phyloP scores from a whole-genome alignment of 2,329 filamentous ascomycete species.

The Ceratocystis eucalypticola region DNA sequence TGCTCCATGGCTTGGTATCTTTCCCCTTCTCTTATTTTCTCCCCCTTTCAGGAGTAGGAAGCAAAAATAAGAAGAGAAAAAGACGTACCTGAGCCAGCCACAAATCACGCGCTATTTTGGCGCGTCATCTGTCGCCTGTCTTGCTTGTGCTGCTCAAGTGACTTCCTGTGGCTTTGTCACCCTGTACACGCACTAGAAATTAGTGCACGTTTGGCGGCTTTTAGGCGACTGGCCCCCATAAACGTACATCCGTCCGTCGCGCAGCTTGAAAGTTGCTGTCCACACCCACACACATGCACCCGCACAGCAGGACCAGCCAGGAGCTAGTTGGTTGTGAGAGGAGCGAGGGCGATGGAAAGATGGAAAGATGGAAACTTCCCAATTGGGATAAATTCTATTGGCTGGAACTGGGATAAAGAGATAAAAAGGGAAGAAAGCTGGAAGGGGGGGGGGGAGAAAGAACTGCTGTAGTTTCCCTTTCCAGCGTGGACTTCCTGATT shows the following conservation, averaged over 20 bases:
- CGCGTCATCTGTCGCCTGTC: not conserved
- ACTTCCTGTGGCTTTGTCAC: not conserved
- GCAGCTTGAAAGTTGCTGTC: not conserved
- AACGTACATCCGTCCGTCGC: too few relatives aligned
- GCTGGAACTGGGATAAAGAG: not conserved
- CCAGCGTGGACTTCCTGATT: not conserved
- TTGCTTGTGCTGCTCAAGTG: not conserved
- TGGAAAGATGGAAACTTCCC: not conserved
- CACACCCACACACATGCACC: not conserved
- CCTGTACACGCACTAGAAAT: not conserved
- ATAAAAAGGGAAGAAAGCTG: not conserved
- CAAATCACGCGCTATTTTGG: not conserved
- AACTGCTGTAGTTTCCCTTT: not conserved
- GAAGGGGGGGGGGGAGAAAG: not conserved
- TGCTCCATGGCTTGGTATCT: not conserved
- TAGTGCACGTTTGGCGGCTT: not conserved
- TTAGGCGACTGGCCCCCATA: not conserved
- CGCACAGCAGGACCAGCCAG: not conserved
- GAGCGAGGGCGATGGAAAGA: too few relatives aligned
- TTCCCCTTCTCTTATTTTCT: not conserved
- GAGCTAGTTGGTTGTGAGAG: too few relatives aligned
- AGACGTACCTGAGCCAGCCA: slow-evolving; percentile 1
- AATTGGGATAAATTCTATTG: not conserved
- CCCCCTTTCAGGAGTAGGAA: not conserved
- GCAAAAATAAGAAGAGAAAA: not conserved